A percentile compares a stretch with the other conserved stretches of the same genome.
Conservation (phyloP, 768 basidiomycete species). For the Hygrophoropsis aurantiaca region DNA sequence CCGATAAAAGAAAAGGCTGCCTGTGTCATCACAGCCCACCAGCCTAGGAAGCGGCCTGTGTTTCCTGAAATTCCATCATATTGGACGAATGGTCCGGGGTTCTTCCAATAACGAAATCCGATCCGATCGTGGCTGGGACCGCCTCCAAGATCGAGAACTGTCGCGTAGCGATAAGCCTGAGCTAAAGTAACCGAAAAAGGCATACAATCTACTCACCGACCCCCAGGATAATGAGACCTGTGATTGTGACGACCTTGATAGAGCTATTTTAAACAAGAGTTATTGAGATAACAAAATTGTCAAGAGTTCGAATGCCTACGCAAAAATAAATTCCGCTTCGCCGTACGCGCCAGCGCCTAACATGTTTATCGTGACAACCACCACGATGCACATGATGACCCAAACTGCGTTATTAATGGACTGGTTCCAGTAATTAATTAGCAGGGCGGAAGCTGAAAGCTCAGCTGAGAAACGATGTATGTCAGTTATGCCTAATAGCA, state of each 20-base stretch:
- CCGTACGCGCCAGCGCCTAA: slow-evolving; percentile 78
- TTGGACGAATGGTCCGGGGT: slow-evolving; percentile 89
- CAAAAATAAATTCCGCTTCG: slow-evolving; percentile 85
- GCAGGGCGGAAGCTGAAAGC: slow-evolving; percentile 53
- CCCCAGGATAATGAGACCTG: slow-evolving; percentile 67
- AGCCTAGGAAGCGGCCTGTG: slow-evolving; percentile 76
- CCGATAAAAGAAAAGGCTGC: slow-evolving; percentile 94
- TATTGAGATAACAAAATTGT: background rate
- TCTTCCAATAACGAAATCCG: slow-evolving; percentile 68
- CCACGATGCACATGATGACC: slow-evolving; percentile 74
- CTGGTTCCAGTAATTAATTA: slow-evolving; percentile 73
- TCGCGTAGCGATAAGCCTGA: slow-evolving; percentile 45
- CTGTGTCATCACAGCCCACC: slow-evolving; percentile 72
- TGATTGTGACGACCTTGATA: slow-evolving; percentile 88
- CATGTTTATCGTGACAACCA: slow-evolving; percentile 76
- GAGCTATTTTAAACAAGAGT: slow-evolving; percentile 42
- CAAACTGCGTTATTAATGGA: slow-evolving; percentile 67
- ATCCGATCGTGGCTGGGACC: slow-evolving; percentile 78
- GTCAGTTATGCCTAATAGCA: slow-evolving; percentile 1
- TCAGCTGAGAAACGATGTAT: slow-evolving; percentile 21
- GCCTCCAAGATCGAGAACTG: slow-evolving; percentile 84
- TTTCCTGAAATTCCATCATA: slow-evolving; percentile 60
- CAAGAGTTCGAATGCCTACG: slow-evolving; percentile 36
- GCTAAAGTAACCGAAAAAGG: slow-evolving; percentile 36
- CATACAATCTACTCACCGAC: slow-evolving; percentile 23